Conservation (phyloP, 2,329 filamentous ascomycete genomes). For the Pseudovirgaria hyperparasitica region DNA sequence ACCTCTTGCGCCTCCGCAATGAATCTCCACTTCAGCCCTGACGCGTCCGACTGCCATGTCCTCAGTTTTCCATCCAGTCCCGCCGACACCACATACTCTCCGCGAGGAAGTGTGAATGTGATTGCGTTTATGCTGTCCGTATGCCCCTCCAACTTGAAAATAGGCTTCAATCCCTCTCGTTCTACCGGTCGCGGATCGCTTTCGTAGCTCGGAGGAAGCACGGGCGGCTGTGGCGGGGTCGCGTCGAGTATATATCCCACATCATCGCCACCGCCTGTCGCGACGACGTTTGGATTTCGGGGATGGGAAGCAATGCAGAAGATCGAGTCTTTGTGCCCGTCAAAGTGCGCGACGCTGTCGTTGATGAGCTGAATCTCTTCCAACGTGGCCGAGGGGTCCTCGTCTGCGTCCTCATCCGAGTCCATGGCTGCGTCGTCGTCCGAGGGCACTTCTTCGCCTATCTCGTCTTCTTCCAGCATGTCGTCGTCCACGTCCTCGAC, state of each 20-base stretch:
- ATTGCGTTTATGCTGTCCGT: constrained; percentile 82
- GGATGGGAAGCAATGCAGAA: constrained; percentile 95
- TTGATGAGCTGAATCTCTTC: constrained; percentile 74
- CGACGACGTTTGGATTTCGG: constrained; percentile 59
- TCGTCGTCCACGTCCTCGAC: constrained; percentile 50
- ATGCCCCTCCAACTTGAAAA: constrained; percentile 78
- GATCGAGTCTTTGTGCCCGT: constrained; percentile 77
- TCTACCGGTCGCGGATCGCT: constrained; percentile 48
- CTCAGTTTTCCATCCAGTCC: constrained; percentile 77
- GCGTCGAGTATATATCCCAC: constrained; percentile 78
- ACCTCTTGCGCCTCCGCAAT: constrained; percentile 77
- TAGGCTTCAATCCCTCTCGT: constrained; percentile 45
- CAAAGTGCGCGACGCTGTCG: constrained; percentile 88
- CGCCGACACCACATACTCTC: constrained; percentile 74
- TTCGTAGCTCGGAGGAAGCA: constrained; percentile 67
- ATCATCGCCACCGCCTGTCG: constrained; percentile 79
- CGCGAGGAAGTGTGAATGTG: constrained; percentile 68
- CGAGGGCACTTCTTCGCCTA: constrained; percentile 58
- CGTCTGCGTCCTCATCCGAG: constrained; percentile 43
- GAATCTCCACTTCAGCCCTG: constrained; percentile 47
- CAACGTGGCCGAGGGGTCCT: constrained; percentile 37
- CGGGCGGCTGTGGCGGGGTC: constrained; percentile 47
- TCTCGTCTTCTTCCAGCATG: constrained; percentile 66
- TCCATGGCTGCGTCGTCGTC: constrained; percentile 71
- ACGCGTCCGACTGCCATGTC: constrained; percentile 46